phyloP scores from a whole-genome alignment of 768 basidiomycete species.

The Macrocybe gigantea region DNA sequence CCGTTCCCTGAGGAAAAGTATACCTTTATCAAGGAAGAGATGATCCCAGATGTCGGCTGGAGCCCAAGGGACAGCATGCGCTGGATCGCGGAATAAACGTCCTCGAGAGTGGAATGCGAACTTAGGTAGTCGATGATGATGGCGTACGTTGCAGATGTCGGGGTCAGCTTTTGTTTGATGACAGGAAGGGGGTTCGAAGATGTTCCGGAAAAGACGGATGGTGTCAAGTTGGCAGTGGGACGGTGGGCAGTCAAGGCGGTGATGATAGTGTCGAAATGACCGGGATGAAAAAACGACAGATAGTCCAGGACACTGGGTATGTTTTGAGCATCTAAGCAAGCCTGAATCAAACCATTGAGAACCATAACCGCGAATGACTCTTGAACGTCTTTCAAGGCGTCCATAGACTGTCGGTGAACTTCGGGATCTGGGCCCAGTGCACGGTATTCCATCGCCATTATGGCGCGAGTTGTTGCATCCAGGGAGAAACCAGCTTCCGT shows the following conservation, averaged over 20 bases:
- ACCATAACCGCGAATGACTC: constrained; percentile 38
- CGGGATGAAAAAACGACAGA: constrained; percentile 40
- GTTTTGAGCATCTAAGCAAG: constrained; percentile 53
- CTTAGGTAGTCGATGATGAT: constrained; percentile 56
- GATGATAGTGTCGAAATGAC: constrained; percentile 16
- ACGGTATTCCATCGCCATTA: constrained; percentile 54
- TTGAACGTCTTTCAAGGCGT: constrained; percentile 36
- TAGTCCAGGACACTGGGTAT: constrained; percentile 37
- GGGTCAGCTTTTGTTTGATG: constrained; percentile 19
- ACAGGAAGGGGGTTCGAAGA: background rate
- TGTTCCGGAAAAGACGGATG: background rate
- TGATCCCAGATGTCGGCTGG: constrained; percentile 36
- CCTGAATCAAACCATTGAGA: constrained; percentile 67
- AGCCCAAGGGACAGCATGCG: constrained; percentile 39
- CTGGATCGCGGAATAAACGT: constrained; percentile 39
- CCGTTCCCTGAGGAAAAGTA: constrained; percentile 42
- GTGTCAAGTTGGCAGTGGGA: too few relatives aligned
- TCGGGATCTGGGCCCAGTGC: constrained; percentile 50
- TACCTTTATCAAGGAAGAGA: constrained; percentile 53
- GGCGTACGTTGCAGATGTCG: constrained; percentile 57
- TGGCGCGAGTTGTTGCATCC: constrained; percentile 53
- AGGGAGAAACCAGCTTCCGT: constrained; percentile 44
- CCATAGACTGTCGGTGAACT: constrained; percentile 48
- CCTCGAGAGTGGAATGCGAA: constrained; percentile 33
- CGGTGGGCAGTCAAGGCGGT: constrained; percentile 10